phyloP scores from a whole-genome alignment of 805 yeast genomes.

The Hanseniaspora meyeri region DNA sequence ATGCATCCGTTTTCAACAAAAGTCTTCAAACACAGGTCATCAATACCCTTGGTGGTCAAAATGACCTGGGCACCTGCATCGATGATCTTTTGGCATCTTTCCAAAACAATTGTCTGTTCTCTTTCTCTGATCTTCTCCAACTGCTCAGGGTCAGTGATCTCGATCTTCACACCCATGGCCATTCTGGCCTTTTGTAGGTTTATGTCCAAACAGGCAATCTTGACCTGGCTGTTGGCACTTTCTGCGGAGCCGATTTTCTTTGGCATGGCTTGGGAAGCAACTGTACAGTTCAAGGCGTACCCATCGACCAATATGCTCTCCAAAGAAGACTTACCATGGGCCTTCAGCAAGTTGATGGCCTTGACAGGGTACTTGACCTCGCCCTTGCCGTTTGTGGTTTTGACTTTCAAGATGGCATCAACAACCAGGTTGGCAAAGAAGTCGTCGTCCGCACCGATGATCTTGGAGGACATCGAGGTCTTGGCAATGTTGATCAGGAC shows the following conservation, averaged over 20 bases:
- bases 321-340: slow-evolving; percentile 84
- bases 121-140: slow-evolving; percentile 83
- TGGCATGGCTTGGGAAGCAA: slow-evolving; percentile 94
- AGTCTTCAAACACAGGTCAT: slow-evolving; percentile 80
- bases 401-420: slow-evolving; percentile 89
- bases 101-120: slow-evolving; percentile 75
- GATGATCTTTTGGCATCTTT: slow-evolving; percentile 68
- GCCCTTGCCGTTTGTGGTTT: slow-evolving; percentile 76
- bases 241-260: slow-evolving; percentile 38
- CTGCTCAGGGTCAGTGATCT: slow-evolving; percentile 94
- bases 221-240: slow-evolving; percentile 39
- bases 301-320: slow-evolving; percentile 86
- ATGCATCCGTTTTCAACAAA: slow-evolving; percentile 84
- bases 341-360: slow-evolving; percentile 90
- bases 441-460: slow-evolving; percentile 85
- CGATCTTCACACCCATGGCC: slow-evolving; percentile 97
- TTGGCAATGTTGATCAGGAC: slow-evolving; percentile 83
- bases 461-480: slow-evolving; percentile 93
- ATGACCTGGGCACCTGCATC: slow-evolving; percentile 87
- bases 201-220: slow-evolving; percentile 79
- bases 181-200: slow-evolving; percentile 90
- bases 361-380: slow-evolving; percentile 89
- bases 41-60: slow-evolving; percentile 87
- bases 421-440: slow-evolving; percentile 86
- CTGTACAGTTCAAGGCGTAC: slow-evolving; percentile 91